Evolutionary conservation across 73 alveolate species (phyloP).

Genomic region (Paramecium octaurelia): DNA sequence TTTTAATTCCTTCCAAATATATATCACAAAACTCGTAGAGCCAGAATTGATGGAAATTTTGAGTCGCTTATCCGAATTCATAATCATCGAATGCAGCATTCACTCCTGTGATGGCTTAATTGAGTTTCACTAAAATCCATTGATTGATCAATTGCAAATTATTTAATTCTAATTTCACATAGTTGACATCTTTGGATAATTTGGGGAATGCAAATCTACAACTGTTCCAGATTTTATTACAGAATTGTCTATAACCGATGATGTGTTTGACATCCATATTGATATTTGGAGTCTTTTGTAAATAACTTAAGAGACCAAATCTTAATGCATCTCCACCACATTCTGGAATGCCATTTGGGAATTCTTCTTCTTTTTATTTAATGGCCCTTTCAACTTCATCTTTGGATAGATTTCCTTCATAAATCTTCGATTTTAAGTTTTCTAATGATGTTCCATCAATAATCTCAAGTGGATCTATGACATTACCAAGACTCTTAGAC

Average conservation of each 20-base stretch:
- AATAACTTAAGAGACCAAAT: constrained; percentile 93
- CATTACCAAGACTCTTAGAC: constrained; percentile 97
- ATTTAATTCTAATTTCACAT: constrained; percentile 69
- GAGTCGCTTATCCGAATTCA: constrained; percentile 88
- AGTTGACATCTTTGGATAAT: constrained; percentile 78
- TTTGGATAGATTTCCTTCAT: constrained; percentile 90
- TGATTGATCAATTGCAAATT: constrained; percentile 78
- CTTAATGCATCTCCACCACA: constrained; percentile 99
- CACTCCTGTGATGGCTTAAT: constrained; percentile 64
- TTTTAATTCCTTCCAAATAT: constrained; percentile 91
- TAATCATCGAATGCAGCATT: constrained; percentile 78
- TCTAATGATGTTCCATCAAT: constrained; percentile 91
- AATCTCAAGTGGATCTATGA: constrained; percentile 98
- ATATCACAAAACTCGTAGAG: constrained; percentile 87
- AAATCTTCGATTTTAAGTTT: constrained; percentile 77
- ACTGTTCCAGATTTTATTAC: constrained; percentile 94
- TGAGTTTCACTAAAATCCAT: constrained; percentile 90
- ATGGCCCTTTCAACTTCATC: constrained; percentile 75
- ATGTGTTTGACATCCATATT: constrained; percentile 86
- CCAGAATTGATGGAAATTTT: constrained; percentile 85
- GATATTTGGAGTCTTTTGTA: constrained; percentile 84
- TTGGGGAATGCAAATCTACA: constrained; percentile 81
- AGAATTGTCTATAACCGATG: constrained; percentile 93
- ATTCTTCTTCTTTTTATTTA: background rate
- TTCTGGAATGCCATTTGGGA: constrained; percentile 67